A percentile compares a stretch with the other conserved stretches of the same genome.
Conservation (phyloP, 208 protist species). For the Strigomonas galati region DNA sequence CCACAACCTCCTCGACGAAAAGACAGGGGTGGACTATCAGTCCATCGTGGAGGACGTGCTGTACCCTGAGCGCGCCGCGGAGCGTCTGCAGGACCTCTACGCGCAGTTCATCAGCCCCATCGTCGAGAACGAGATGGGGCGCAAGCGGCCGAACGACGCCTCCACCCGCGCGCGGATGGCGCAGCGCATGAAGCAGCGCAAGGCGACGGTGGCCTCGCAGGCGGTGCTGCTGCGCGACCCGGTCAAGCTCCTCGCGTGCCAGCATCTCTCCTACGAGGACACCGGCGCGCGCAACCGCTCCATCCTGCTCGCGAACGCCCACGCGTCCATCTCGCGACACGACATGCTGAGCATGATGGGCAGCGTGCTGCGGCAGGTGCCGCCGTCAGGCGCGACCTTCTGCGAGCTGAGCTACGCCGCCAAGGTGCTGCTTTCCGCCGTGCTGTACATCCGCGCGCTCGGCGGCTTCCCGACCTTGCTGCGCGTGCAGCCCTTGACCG, state of each 20-base stretch:
- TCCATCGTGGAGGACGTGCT: conserved; percentile 5
- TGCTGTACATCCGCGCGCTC: conserved; percentile 76
- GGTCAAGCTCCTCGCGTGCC: conserved; percentile 37
- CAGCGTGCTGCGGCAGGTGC: conserved; percentile 27
- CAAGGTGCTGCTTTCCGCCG: conserved; percentile 58
- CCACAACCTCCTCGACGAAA: conserved; percentile 1
- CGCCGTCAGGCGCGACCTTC: conserved; percentile 31
- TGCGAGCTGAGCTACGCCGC: conserved; percentile 58
- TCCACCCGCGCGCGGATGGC: neutral
- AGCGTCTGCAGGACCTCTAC: neutral
- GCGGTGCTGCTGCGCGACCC: conserved; percentile 51
- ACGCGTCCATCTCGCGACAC: conserved; percentile 14
- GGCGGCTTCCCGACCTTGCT: conserved; percentile 77
- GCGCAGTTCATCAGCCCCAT: neutral
- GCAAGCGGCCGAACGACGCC: neutral
- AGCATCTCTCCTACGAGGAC: conserved; percentile 41
- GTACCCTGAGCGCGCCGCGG: neutral
- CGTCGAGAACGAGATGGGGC: neutral
- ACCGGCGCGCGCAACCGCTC: conserved; percentile 10
- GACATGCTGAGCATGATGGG: conserved; percentile 17
- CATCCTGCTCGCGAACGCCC: no score
- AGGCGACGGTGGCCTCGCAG: conserved; percentile 28
- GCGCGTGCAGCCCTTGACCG: conserved; percentile 57
- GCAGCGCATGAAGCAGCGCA: neutral
- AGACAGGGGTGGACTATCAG: conserved; percentile 12